Base-by-base conservation (phyloP, 2,329 filamentous ascomycete genomes). In the Ascochyta rabiei region DNA sequence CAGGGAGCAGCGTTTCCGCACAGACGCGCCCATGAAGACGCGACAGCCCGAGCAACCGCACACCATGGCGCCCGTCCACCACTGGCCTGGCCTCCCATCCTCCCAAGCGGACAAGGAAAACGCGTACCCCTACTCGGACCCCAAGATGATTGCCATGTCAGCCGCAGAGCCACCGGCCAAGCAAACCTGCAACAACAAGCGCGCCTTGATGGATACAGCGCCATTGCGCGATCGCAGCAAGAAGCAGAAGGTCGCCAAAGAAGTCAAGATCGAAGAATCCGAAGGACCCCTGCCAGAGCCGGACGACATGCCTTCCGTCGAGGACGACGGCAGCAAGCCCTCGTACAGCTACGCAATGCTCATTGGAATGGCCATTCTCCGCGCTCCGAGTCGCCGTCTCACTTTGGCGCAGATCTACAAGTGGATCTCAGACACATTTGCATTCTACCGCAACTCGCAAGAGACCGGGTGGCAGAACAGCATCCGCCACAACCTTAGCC, bases 401-500 rank as follows among this genome's bases (percentile, higher is more conserved):
- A 98, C 95, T 1, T 83, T 99, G 16, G 87, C 92, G 23, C 92
- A 97, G 75, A 99, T 99, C 65, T 99, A 98, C 83, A 96, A 96
- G 73, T 99, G 95, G 93, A 98, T 99, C 67, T 96, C 91, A n/a
- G 91, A 96, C 73, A 93, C 89, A 16, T 98, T 90, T 73, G 87
- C 85, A 5, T 97, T 93, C 77, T 99, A 98, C 61, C 72, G 72
- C 79, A 88, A 85, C 64, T 84, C 86, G 38, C 85, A 88, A 51
- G 92, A 97, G 67, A 87, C 90, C 10, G 93, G 95, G 60, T 99
- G 95, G 95, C 93, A 98, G 77, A 99, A 99, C 76, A 98, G 95
- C 79, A 99, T 99, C 74, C 89, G 95, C 30, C 95, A 99, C 77
- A 99, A 99, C 67, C 86, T 99, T 30, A 97, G 93, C 71, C 82